Conservation (phyloP, 2,329 filamentous ascomycete genomes). For the Botryotinia globosa region DNA sequence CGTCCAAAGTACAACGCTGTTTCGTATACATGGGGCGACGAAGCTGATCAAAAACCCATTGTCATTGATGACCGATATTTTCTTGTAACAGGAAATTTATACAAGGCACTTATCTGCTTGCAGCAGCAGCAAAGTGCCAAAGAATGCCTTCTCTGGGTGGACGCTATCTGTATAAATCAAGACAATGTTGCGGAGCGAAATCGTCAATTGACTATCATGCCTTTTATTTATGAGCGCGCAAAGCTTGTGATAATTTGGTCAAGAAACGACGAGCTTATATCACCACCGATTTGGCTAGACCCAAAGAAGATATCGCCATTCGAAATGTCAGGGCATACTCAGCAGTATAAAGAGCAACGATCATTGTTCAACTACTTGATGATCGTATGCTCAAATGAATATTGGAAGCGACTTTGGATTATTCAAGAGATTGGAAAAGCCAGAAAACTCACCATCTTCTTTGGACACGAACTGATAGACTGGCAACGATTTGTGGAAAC, state of each 20-base stretch:
- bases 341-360: not conserved
- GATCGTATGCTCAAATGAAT: conserved; percentile 25
- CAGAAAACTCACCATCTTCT: conserved; percentile 30
- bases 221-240: conserved; percentile 21
- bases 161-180: conserved; percentile 26
- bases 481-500: conserved; percentile 17
- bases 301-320: not conserved
- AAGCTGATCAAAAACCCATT: conserved; percentile 24
- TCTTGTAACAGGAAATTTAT: conserved; percentile 12
- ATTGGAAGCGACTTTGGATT: conserved; percentile 33
- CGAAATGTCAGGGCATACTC: not conserved
- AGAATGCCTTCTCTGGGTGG: conserved; percentile 20
- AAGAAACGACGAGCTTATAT: not conserved
- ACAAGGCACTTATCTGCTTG: conserved; percentile 15
- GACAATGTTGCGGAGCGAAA: conserved; percentile 20
- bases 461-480: conserved; percentile 23
- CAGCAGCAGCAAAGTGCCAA: not conserved
- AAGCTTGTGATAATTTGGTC: conserved; percentile 22
- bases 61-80: conserved; percentile 25
- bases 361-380: not conserved
- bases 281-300: not conserved
- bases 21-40: conserved; percentile 34
- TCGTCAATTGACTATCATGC: conserved; percentile 22
- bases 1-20: conserved; percentile 32
- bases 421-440: conserved; percentile 37